Conservation (phyloP, 108 stramenopile species). For the Nitzschia putrida region DNA sequence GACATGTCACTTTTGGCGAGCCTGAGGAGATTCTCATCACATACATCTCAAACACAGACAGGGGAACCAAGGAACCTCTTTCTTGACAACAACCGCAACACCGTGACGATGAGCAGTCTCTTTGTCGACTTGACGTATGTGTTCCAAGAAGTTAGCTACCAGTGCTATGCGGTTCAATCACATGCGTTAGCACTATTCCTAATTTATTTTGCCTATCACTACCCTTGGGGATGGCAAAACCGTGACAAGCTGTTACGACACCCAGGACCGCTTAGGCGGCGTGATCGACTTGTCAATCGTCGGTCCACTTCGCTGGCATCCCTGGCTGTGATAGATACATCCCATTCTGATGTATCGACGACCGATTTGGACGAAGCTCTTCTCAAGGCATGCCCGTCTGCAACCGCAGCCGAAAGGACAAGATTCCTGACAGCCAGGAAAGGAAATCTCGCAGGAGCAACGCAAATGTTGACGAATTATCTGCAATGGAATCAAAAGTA, state of each 20-base stretch:
- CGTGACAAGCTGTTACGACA: conserved; percentile 17
- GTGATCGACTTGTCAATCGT: background rate
- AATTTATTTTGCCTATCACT: conserved; percentile 18
- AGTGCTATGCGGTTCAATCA: conserved; percentile 12
- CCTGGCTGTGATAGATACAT: background rate
- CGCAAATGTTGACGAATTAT: conserved; percentile 25
- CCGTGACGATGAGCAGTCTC: background rate
- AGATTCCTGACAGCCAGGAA: conserved; percentile 38
- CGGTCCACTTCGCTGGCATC: background rate
- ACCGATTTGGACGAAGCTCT: conserved; percentile 3
- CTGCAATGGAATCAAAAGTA: conserved; percentile 37
- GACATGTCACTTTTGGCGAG: too few relatives aligned
- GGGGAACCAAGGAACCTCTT: too few relatives aligned
- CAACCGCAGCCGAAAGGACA: conserved; percentile 40
- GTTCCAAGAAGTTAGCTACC: background rate
- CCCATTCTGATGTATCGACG: background rate
- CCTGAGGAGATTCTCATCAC: too few relatives aligned
- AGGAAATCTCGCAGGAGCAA: conserved; percentile 19
- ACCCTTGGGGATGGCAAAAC: conserved; percentile 24
- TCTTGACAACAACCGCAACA: background rate
- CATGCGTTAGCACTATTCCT: conserved; percentile 14
- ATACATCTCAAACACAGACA: too few relatives aligned
- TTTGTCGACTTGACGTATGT: conserved; percentile 12
- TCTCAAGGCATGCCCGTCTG: conserved; percentile 17
- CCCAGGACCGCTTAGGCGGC: background rate